phyloP scores from a whole-genome alignment of 75 land plant species.

The Pinus albicaulis region DNA sequence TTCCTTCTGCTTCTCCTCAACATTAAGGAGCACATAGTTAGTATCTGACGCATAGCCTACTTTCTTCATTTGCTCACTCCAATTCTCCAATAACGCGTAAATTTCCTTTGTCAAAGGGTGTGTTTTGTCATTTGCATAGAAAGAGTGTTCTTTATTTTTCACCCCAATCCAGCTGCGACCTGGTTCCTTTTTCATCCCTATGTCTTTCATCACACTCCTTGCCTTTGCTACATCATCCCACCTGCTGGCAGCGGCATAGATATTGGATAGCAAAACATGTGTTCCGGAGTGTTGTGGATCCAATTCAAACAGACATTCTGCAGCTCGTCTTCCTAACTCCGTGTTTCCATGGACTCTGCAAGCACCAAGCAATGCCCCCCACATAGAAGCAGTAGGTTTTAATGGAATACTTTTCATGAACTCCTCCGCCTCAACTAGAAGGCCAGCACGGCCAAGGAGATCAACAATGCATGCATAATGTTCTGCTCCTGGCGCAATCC shows the following conservation, averaged over 20 bases:
- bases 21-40: background rate
- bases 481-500: background rate
- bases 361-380: slow-evolving; percentile 23
- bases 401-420: slow-evolving; percentile 15
- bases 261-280: slow-evolving; percentile 5
- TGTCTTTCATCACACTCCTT: slow-evolving; percentile 5
- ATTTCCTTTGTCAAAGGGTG: no score
- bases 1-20: slow-evolving; percentile 1
- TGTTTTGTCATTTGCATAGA: background rate
- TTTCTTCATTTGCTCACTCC: background rate
- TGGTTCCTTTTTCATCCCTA: slow-evolving; percentile 8
- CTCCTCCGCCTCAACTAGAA: slow-evolving; percentile 9
- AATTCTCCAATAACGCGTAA: no score
- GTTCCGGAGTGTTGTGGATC: slow-evolving; percentile 14
- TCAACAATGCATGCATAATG: slow-evolving; percentile 22
- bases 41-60: slow-evolving; percentile 4
- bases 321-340: slow-evolving; percentile 7
- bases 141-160: background rate
- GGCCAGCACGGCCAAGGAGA: slow-evolving; percentile 16
- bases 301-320: slow-evolving; percentile 9
- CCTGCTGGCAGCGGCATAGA: slow-evolving; percentile 9
- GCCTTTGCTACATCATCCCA: slow-evolving; percentile 12
- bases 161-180: slow-evolving; percentile 15
- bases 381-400: slow-evolving; percentile 11
- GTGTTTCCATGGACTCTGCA: slow-evolving; percentile 12